Evolutionary conservation across 805 yeast genomes (phyloP), one percentile per base, ranked within the genome.

Genomic region (Barnettozyma sp.): DNA sequence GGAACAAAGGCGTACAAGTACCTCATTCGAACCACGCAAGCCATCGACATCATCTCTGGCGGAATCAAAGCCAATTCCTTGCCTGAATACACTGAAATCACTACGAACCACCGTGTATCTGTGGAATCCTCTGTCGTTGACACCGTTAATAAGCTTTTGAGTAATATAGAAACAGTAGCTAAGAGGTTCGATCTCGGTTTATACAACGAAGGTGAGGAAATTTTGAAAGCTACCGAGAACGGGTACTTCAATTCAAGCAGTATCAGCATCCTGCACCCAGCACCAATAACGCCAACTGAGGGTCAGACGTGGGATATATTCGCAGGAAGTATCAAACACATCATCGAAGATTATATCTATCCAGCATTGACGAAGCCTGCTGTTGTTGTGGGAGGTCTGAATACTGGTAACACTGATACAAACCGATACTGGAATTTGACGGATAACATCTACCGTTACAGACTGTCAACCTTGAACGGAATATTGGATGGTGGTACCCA

Each of bases 321-420:
- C 37, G 70, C 81, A 0, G 90, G 90, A 10, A 67, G 79, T 13
- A 62, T 78, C 24, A 70, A 78, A 43, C 70, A 73, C 40, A 68
- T 82, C 32, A 73, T 72, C 49, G 84, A 79, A 54, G 78, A 78
- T 33, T 52, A 48, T 42, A 42, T 47, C 7, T 42, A 37, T 21
- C 36, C 44, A 7, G 27, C 42, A 12, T 17, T 28, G 8, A 26
- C 36, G 4, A 19, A 33, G 6, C 38, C 39, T 15, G 28, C 42
- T 2, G 33, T 44, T 12, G 42, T 45, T 22, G 35, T 43, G 3
- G 41, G 40, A 1, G 39, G 34, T 23, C 26, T 46, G 33, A 36
- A 40, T 32, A 34, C 38, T 4, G 48, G 44, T 19, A 44, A 40
- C 35, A 44, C 47, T 4, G 48, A 46, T 18, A 46, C 50, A 4